These are phyloP conservation scores for Botrytis sinoallii DNA, from an alignment of 2,329 filamentous ascomycete genomes.

Conservation along the genomic window DNA sequence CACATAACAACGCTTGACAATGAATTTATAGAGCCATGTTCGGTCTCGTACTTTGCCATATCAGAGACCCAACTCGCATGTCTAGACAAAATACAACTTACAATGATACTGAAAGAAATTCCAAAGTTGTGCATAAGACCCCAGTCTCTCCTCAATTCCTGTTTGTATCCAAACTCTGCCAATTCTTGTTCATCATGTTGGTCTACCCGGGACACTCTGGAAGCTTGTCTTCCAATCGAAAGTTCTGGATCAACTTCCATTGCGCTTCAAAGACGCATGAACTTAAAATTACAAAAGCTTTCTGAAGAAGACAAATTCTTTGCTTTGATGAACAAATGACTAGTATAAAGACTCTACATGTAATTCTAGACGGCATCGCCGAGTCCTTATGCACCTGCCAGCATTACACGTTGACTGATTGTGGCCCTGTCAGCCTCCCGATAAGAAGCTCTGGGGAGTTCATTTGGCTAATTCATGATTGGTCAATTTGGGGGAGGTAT, in stretches of 20 bases:
- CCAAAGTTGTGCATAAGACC: conserved; percentile 58
- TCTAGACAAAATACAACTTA: conserved; percentile 36
- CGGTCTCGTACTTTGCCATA: not conserved
- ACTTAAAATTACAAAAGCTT: not conserved
- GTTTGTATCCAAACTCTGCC: conserved; percentile 57
- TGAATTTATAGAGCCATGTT: too few species aligned
- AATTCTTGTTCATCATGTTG: conserved; percentile 48
- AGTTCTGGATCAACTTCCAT: conserved; percentile 12
- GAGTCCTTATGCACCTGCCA: conserved; percentile 15
- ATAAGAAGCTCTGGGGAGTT: conserved; percentile 15
- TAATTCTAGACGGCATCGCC: not conserved
- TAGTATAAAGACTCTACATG: not conserved
- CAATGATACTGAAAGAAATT: conserved; percentile 60
- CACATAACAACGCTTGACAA: not conserved
- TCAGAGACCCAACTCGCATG: not conserved
- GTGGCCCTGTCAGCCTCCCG: conserved; percentile 15
- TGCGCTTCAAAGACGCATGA: not conserved
- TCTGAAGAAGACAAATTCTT: not conserved
- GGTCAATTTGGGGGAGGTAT: not conserved
- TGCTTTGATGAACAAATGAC: not conserved
- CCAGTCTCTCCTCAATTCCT: conserved; percentile 57
- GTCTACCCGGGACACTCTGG: conserved; percentile 20
- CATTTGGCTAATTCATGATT: not conserved
- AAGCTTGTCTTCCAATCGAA: conserved; percentile 22
- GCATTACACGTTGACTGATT: conserved; percentile 1